A percentile compares a stretch with the other conserved stretches of the same genome.
Conservation (phyloP, 495 filamentous ascomycete species). For the Aspergillus avenaceus region DNA sequence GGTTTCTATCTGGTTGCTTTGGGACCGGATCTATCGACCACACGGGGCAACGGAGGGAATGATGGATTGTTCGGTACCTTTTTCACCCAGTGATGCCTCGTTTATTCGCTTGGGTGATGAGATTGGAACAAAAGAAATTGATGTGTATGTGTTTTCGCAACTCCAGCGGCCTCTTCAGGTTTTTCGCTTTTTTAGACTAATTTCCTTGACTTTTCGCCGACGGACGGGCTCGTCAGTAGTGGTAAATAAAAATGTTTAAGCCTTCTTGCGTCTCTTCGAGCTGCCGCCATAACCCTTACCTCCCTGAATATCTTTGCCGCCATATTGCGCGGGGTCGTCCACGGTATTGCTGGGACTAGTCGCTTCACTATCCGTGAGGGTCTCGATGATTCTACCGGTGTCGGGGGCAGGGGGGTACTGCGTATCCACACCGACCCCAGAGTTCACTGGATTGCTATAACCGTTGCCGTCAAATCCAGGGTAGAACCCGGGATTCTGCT, state of each 20-base stretch:
- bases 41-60: background rate
- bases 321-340: slow-evolving; percentile 22
- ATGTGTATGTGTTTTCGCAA: background rate
- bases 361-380: slow-evolving; percentile 45
- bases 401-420: slow-evolving; percentile 5
- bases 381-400: slow-evolving; percentile 36
- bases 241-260: slow-evolving; percentile 18
- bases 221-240: slow-evolving; percentile 1
- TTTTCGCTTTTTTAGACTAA: background rate
- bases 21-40: background rate
- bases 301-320: slow-evolving; percentile 12
- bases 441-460: slow-evolving; percentile 16
- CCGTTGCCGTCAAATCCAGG: slow-evolving; percentile 28
- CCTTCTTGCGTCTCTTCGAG: slow-evolving; percentile 36
- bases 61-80: background rate
- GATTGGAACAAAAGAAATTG: background rate
- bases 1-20: background rate
- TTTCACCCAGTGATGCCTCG: background rate
- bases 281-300: slow-evolving; percentile 23
- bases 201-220: background rate
- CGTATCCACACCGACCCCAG: slow-evolving; percentile 1
- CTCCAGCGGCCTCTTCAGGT: background rate
- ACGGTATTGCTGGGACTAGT: slow-evolving; percentile 38
- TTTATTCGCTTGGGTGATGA: background rate
- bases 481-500: slow-evolving; percentile 23